phyloP scores from a whole-genome alignment of 2,329 filamentous ascomycete genomes.

The Aspergillus awamori region DNA sequence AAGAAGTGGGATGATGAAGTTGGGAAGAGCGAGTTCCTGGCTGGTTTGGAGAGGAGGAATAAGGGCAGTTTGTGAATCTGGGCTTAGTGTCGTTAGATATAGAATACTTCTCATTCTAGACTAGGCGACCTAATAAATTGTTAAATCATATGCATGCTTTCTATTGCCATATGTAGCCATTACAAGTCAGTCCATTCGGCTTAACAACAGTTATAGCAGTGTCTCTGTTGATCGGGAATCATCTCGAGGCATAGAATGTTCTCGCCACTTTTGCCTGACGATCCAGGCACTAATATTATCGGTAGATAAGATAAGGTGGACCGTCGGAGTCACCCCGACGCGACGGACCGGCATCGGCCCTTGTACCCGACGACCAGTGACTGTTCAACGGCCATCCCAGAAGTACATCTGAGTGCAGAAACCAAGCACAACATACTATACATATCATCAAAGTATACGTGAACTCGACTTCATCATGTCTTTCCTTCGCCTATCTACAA shows the following conservation, averaged over 20 bases:
- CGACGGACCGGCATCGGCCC: background rate
- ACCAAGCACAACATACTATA: background rate
- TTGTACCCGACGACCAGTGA: background rate
- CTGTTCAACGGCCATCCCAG: background rate
- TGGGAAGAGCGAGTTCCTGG: slow-evolving; percentile 22
- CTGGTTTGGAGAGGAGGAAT: slow-evolving; percentile 14
- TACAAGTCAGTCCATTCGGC: no score
- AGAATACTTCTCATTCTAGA: no score
- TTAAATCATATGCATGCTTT: no score
- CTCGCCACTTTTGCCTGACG: background rate
- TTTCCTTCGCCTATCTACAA: background rate
- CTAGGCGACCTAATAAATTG: no score
- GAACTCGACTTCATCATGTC: background rate
- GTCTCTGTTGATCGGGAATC: no score
- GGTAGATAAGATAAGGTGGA: background rate
- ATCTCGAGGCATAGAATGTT: no score
- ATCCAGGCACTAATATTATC: background rate
- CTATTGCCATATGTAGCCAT: no score
- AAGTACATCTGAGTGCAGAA: background rate
- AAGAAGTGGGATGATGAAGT: slow-evolving; percentile 25
- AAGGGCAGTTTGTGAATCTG: background rate
- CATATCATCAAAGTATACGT: background rate
- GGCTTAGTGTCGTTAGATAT: no score
- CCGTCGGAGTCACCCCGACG: background rate
- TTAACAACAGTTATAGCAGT: no score